Conservation (phyloP, 768 basidiomycete species). For the Psilocybe cyanescens region DNA sequence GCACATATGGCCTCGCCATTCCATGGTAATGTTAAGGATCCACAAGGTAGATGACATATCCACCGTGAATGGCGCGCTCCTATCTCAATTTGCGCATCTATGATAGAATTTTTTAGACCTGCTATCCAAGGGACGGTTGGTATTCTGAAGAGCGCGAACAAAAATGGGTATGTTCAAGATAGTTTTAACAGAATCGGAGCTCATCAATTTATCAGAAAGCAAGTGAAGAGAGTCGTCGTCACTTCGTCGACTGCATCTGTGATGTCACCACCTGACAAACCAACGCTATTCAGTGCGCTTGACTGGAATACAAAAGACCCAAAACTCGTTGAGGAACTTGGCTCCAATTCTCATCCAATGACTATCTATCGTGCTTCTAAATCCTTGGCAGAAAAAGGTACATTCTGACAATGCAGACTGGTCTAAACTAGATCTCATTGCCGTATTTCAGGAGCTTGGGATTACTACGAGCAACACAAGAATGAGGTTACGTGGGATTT, state of each 20-base stretch:
- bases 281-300: slow-evolving; percentile 44
- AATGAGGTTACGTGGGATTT: slow-evolving; percentile 51
- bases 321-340: slow-evolving; percentile 50
- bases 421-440: too few species aligned
- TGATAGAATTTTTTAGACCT: slow-evolving; percentile 46
- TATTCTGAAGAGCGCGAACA: slow-evolving; percentile 61
- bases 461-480: slow-evolving; percentile 46
- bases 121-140: slow-evolving; percentile 76
- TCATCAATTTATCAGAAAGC: slow-evolving; percentile 12
- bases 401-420: too few species aligned
- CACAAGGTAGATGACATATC: background rate
- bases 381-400: slow-evolving; percentile 65
- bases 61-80: too few species aligned
- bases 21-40: slow-evolving; percentile 12
- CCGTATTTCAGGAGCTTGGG: slow-evolving; percentile 39
- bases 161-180: slow-evolving; percentile 44
- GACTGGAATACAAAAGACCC: slow-evolving; percentile 68
- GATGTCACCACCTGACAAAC: slow-evolving; percentile 25
- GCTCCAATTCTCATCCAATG: slow-evolving; percentile 33
- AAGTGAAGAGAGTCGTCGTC: slow-evolving; percentile 69
- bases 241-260: slow-evolving; percentile 66
- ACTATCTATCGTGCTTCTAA: slow-evolving; percentile 63
- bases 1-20: slow-evolving; percentile 73
- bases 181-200: slow-evolving; percentile 20
- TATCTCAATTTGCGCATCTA: slow-evolving; percentile 43